Conservation (phyloP, 177 flowering plant species). For the Vitis hybrid region DNA sequence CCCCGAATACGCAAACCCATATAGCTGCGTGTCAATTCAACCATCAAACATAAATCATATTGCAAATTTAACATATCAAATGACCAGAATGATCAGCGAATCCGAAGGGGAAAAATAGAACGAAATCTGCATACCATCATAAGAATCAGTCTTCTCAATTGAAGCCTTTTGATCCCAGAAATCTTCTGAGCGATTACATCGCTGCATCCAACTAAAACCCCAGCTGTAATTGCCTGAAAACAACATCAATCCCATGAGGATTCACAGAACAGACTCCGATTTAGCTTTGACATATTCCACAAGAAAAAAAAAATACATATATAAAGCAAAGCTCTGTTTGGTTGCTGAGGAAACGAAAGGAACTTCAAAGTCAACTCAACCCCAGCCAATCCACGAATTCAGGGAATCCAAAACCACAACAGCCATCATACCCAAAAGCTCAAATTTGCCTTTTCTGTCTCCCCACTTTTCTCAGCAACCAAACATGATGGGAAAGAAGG, state of each 20-base stretch:
- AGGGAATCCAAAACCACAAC: too few relatives aligned
- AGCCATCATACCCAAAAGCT: too few relatives aligned
- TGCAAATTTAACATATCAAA: neutral
- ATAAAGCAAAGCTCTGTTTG: too few relatives aligned
- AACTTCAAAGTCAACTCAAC: too few relatives aligned
- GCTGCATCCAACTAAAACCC: conserved; percentile 65
- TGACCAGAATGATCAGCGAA: neutral
- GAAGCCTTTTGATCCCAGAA: conserved; percentile 74
- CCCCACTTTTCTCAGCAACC: neutral
- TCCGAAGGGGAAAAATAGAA: neutral
- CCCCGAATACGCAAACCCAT: conserved; percentile 68
- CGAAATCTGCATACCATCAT: conserved; percentile 44
- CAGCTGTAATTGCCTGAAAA: conserved; percentile 71
- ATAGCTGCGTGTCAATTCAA: conserved; percentile 41
- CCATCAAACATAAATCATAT: neutral
- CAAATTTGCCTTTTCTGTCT: too few relatives aligned
- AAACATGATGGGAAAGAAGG: neutral
- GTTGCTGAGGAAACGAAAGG: too few relatives aligned
- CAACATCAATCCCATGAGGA: neutral
- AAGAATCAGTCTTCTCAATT: conserved; percentile 67
- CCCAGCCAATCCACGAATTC: too few relatives aligned
- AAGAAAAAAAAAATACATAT: too few relatives aligned
- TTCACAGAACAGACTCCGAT: neutral
- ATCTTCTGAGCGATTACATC: conserved; percentile 79
- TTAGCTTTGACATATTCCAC: neutral